phyloP scores from a whole-genome alignment of 2,329 filamentous ascomycete species.

The Clarireedia monteithiana region DNA sequence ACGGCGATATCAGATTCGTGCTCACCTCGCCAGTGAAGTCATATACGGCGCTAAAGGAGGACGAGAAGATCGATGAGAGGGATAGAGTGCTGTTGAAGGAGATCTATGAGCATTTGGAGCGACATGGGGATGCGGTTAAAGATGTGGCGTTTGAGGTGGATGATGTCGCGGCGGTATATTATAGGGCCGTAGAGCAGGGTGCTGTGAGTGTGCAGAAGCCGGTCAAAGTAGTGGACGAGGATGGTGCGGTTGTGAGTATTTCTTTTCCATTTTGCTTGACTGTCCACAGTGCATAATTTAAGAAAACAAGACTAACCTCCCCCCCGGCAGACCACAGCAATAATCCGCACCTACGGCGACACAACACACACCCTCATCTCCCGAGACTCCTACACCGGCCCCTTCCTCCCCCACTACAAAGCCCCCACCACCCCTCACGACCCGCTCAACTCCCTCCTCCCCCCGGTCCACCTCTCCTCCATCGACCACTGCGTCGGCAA shows the following conservation, averaged over 20 bases:
- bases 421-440: slow-evolving; percentile 35
- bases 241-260: slow-evolving; percentile 37
- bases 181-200: slow-evolving; percentile 59
- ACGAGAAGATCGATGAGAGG: slow-evolving; percentile 53
- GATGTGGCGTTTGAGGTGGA: slow-evolving; percentile 95
- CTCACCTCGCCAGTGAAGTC: slow-evolving; percentile 75
- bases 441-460: slow-evolving; percentile 39
- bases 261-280: neutral
- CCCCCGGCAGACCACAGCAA: slow-evolving; percentile 47
- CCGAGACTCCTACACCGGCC: slow-evolving; percentile 59
- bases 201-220: slow-evolving; percentile 57
- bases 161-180: slow-evolving; percentile 73
- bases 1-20: slow-evolving; percentile 71
- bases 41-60: slow-evolving; percentile 41
- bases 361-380: slow-evolving; percentile 90
- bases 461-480: slow-evolving; percentile 57
- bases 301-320: neutral
- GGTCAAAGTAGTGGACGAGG: slow-evolving; percentile 43
- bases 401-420: slow-evolving; percentile 79
- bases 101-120: slow-evolving; percentile 75
- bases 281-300: neutral
- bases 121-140: slow-evolving; percentile 89
- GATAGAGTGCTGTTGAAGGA: slow-evolving; percentile 62
- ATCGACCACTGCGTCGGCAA: slow-evolving; percentile 98
- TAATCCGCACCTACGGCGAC: slow-evolving; percentile 88